Conservation (phyloP, 192 early-diverging fungal species). For the Pecoramyces ruminantium region DNA sequence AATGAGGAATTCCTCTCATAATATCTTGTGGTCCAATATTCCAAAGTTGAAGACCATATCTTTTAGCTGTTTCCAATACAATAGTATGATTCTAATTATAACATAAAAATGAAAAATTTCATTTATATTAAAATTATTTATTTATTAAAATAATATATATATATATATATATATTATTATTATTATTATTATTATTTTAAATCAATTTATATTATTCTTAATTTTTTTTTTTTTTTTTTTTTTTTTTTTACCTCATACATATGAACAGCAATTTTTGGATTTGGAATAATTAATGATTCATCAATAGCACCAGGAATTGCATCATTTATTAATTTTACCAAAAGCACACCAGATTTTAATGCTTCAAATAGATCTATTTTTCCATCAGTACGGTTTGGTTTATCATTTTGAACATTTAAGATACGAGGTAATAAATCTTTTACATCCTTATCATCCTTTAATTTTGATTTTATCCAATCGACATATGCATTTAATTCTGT, state of each 20-base stretch:
- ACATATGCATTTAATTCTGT: background rate
- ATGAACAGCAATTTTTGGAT: background rate
- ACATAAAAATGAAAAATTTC: too few species aligned
- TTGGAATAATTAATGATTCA: background rate
- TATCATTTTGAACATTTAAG: background rate
- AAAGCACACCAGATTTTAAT: background rate
- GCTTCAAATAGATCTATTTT: background rate
- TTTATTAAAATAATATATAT: too few species aligned
- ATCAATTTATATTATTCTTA: too few species aligned
- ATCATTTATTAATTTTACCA: background rate
- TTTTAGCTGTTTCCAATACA: background rate
- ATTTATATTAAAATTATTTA: too few species aligned
- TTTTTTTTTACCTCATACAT: background rate
- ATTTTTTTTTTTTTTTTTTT: too few species aligned
- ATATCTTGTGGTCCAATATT: background rate
- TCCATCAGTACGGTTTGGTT: background rate
- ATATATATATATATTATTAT: too few species aligned
- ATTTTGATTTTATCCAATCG: background rate
- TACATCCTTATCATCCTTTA: background rate
- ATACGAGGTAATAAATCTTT: background rate
- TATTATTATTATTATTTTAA: too few species aligned
- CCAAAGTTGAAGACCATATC: background rate
- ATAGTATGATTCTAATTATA: background rate
- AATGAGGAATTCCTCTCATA: background rate
- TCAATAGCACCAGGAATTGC: background rate